Evolutionary conservation across 2,329 filamentous ascomycete species (phyloP), one percentile per base, ranked within the genome.

Genomic region (Scedosporium boydii): DNA sequence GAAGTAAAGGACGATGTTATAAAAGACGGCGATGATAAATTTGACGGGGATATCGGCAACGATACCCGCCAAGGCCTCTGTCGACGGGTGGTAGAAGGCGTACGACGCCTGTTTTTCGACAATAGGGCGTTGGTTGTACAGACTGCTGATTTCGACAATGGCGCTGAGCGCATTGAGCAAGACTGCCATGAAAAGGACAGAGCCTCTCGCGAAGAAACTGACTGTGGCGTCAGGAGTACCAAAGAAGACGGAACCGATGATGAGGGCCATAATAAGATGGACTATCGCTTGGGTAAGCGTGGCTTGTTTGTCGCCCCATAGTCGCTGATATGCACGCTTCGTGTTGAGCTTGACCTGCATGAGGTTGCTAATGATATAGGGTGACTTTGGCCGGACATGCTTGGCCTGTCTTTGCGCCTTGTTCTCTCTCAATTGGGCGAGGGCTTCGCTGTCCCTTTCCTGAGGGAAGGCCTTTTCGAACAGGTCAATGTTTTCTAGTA

Each of bases 181-280:
- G 26, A 87, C 72, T 2, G 83, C 82, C 65, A 87, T 79, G 74
- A 88, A 88, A 7, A 87, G 71, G 2, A 83, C 77, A 0, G 82
- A 79, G 9, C 83, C 84, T 58, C 80, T 81, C 1, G 79, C 72
- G 65, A 78, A 81, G 70, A 87, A 84, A 0, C 79, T 78, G 3
- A 71, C 73, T 0, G 83, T 82, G 0, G 78, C 77, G 12, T 80
- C 66, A 0, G 80, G 77, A 0, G 77, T 78, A 2, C 77, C 78
- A 67, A 75, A 87, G 69, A 85, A 88, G 60, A 87, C 78, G 1
- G 81, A 84, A 18, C 84, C 85, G 53, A 87, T 78, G 63, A 88
- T 85, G 29, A 87, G 75, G 27, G 83, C 80, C 72, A 86, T 77
- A 66, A 86, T 67, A 53, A 84, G 67, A 46, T 86, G 77, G 10